Percentiles rank a stretch among this genome's conserved stretches.
These are phyloP conservation scores for Penicillium tannophilum DNA, from an alignment of 495 filamentous ascomycete genomes.

Conservation along the genomic window DNA sequence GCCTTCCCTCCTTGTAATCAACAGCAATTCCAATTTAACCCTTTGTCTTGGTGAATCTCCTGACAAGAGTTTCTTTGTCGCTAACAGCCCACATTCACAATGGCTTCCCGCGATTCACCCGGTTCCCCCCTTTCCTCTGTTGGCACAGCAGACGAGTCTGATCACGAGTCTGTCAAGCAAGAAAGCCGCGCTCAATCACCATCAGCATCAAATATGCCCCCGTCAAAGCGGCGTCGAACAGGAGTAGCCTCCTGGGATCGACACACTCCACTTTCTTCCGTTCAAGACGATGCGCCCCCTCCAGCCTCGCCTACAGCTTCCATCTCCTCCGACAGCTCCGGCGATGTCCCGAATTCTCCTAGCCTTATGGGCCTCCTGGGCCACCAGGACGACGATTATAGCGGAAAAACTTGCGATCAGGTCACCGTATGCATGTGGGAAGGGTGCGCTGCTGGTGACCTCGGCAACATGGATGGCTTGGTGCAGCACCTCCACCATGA, in stretches of 20 bases:
- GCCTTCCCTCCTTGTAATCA: not conserved
- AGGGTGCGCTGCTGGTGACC: constrained; percentile 75
- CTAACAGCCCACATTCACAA: constrained; percentile 7
- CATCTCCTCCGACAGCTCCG: constrained; percentile 86
- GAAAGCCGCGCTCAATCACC: constrained; percentile 44
- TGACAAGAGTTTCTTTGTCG: constrained; percentile 3
- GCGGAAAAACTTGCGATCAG: constrained; percentile 75
- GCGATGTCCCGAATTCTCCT: constrained; percentile 65
- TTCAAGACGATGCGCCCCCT: constrained; percentile 43
- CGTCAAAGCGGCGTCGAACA: constrained; percentile 54
- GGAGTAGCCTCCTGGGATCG: constrained; percentile 52
- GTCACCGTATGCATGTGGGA: constrained; percentile 89
- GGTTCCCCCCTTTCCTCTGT: constrained; percentile 56
- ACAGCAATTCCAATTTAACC: not conserved
- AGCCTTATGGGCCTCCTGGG: constrained; percentile 47
- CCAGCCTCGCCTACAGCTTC: constrained; percentile 51
- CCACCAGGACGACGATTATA: constrained; percentile 72
- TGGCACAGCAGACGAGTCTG: constrained; percentile 50
- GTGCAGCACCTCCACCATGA: constrained; percentile 92
- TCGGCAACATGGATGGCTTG: constrained; percentile 90
- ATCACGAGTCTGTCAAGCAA: constrained; percentile 51
- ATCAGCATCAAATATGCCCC: constrained; percentile 47
- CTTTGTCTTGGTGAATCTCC: not conserved
- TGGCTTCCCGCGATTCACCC: constrained; percentile 49
- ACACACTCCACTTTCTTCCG: constrained; percentile 49